A percentile compares a stretch with the other conserved stretches of the same genome.
Conservation (phyloP, 768 basidiomycete genomes). For the Trametopsis cervina region DNA sequence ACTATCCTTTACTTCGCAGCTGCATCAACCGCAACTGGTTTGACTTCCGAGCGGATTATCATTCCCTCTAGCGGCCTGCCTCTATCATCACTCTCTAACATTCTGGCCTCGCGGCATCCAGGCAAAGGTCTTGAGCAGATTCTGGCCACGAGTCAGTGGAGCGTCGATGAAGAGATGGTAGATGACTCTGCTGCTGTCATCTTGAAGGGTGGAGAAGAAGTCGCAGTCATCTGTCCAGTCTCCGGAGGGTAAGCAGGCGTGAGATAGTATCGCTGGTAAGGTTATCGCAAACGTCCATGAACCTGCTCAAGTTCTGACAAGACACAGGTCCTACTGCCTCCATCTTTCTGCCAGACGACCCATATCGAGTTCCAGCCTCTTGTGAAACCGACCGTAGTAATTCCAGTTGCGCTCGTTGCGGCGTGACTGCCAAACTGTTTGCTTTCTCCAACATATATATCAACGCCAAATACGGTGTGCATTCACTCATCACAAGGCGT, state of each 20-base stretch:
- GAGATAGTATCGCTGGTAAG: background rate
- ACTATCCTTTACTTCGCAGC: conserved; percentile 51
- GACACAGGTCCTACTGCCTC: too few relatives aligned
- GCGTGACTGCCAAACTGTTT: too few relatives aligned
- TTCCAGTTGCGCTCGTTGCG: too few relatives aligned
- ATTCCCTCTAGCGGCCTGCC: conserved; percentile 39
- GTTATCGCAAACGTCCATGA: too few relatives aligned
- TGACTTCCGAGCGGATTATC: conserved; percentile 43
- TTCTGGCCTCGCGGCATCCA: conserved; percentile 51
- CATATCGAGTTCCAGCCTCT: too few relatives aligned
- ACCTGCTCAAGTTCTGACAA: too few relatives aligned
- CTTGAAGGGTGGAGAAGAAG: conserved; percentile 66
- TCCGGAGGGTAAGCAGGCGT: conserved; percentile 53
- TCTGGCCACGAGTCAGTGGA: conserved; percentile 62
- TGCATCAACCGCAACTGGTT: conserved; percentile 64
- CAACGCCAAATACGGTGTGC: too few relatives aligned
- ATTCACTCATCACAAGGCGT: too few relatives aligned
- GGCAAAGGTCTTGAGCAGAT: conserved; percentile 43
- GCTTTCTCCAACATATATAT: too few relatives aligned
- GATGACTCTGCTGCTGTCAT: conserved; percentile 42
- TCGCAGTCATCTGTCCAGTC: conserved; percentile 77
- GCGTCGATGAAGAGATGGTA: conserved; percentile 77
- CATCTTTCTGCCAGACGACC: too few relatives aligned
- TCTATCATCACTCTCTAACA: conserved; percentile 41
- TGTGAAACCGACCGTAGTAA: too few relatives aligned